Base-by-base conservation (phyloP, 169 alveolate species). In the Eimeria zaria region DNA sequence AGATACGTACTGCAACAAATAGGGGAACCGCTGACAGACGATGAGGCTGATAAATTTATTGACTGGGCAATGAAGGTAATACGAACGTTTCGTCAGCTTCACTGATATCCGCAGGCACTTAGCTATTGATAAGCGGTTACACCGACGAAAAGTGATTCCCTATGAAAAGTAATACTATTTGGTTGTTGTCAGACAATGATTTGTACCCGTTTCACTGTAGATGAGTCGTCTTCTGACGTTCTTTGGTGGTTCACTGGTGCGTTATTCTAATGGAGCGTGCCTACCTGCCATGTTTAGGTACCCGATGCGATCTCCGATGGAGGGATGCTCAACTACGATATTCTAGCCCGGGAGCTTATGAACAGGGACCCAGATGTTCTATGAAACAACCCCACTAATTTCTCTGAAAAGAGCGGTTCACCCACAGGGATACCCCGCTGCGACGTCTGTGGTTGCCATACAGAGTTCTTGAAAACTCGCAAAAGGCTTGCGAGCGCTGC, bases 61-160 rank as follows among this genome's bases (percentile, higher is more conserved):
- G 96, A 94, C 12, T 94, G 96, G 96, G 96, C 94, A 1, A 83
- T 81, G 71, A 94, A 94, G 71, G 95, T 84, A 84, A 84, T 30
- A 36, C 30, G 39, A 27, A n/a, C 46, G 5, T 69, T 33, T 24
- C 30, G 46, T n/a, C 76, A 36, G 46, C 80, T 30, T 12, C 80
- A 18, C 30, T 2, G 80, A 12, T 14, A 2, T 18, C 51, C 51
- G 46, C 80, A 69, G 51, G 51, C 80, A 69, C 78, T 14, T 20
- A 53, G 60, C 24, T 22, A 39, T 64, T 60, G 84, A 36, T 16
- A 12, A 36, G 94, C 1, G 14, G n/a, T 18, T 44, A 12, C 81
- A 7, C 46, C 27, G 22, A 30, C 33, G 6, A 73, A 62, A 24
- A 33, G 58, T 20, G 6, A 24, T 6, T 6, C 64, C 58, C 22